Conservation (phyloP, 1,284 basidiomycete genomes). For the Phlebopus sp. region DNA sequence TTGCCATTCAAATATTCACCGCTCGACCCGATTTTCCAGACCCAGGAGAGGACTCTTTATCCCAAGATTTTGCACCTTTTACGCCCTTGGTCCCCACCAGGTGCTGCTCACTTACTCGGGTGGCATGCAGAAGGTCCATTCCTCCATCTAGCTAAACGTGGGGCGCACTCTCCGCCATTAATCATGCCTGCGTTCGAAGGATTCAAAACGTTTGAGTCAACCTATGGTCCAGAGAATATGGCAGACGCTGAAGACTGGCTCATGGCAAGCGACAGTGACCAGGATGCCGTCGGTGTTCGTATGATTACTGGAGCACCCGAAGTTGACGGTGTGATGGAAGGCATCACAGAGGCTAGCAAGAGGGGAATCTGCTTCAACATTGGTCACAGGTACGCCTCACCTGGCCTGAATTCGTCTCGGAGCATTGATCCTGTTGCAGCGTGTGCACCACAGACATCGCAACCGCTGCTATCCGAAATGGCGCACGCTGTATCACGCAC, state of each 20-base stretch:
- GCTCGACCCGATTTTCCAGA: slow-evolving; percentile 39
- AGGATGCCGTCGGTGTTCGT: slow-evolving; percentile 58
- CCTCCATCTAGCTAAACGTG: slow-evolving; percentile 74
- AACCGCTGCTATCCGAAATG: slow-evolving; percentile 61
- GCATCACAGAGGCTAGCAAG: slow-evolving; percentile 57
- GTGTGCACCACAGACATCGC: slow-evolving; percentile 67
- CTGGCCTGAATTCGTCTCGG: background rate
- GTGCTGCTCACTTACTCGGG: slow-evolving; percentile 71
- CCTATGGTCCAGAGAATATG: slow-evolving; percentile 70
- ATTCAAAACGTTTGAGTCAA: slow-evolving; percentile 63
- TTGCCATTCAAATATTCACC: background rate
- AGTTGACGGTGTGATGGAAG: slow-evolving; percentile 74
- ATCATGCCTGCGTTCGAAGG: slow-evolving; percentile 64
- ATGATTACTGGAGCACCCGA: slow-evolving; percentile 88
- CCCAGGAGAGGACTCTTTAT: slow-evolving; percentile 71
- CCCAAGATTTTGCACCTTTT: slow-evolving; percentile 63
- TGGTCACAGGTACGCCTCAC: slow-evolving; percentile 69
- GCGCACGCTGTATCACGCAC: slow-evolving; percentile 85
- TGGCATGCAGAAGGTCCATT: slow-evolving; percentile 93
- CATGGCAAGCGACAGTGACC: slow-evolving; percentile 39
- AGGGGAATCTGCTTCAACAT: slow-evolving; percentile 79
- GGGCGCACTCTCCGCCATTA: slow-evolving; percentile 73
- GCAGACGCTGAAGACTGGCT: slow-evolving; percentile 65
- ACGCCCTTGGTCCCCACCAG: slow-evolving; percentile 57
- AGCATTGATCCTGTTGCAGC: slow-evolving; percentile 31